A percentile compares a stretch with the other conserved stretches of the same genome.
These are phyloP conservation scores for Neurospora tetrasperma DNA, from an alignment of 495 filamentous ascomycete species.

Conservation along the genomic window DNA sequence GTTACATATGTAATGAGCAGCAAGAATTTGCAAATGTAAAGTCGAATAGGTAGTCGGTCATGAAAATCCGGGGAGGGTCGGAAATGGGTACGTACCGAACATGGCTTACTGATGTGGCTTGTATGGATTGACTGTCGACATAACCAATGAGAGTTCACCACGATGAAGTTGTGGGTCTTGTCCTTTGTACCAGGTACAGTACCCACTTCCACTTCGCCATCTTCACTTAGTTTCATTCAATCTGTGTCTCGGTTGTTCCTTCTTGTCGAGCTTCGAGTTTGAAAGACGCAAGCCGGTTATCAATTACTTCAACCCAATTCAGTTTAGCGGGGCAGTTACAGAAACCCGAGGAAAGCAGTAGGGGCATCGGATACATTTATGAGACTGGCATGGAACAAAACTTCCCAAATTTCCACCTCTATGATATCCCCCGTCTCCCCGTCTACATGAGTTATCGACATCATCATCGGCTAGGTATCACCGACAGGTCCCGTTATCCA, in stretches of 20 bases:
- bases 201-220: background rate
- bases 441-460: background rate
- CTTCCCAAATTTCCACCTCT: background rate
- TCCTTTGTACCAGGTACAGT: background rate
- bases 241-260: background rate
- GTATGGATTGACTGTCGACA: background rate
- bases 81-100: background rate
- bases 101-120: background rate
- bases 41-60: background rate
- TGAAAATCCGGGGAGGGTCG: background rate
- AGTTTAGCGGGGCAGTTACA: background rate
- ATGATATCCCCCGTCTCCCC: background rate
- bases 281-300: background rate
- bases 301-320: background rate
- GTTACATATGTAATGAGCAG: background rate
- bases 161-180: background rate
- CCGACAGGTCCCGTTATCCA: too few species aligned
- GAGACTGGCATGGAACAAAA: background rate
- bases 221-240: background rate
- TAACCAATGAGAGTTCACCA: background rate
- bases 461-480: background rate
- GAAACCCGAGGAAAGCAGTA: background rate
- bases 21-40: background rate
- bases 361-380: background rate
- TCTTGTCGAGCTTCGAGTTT: background rate